Evolutionary conservation across 768 basidiomycete species (phyloP).

Genomic region (Termitomyces sp.): DNA sequence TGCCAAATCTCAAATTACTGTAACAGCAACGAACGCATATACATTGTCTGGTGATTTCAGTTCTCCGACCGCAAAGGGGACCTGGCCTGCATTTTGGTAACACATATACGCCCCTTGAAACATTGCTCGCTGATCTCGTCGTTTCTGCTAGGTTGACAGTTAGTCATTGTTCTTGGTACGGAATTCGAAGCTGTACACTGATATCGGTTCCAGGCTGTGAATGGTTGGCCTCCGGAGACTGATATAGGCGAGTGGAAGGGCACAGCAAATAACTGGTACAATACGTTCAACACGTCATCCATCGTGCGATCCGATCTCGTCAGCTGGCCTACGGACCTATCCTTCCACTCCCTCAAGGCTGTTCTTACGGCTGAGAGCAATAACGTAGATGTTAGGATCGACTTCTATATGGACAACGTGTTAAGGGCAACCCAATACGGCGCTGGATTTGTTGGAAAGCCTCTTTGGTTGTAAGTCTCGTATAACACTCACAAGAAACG

Average conservation of each 20-base stretch:
- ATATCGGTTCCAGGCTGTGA: constrained; percentile 25
- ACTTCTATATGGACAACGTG: constrained; percentile 36
- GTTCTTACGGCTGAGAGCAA: constrained; percentile 33
- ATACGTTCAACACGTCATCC: constrained; percentile 41
- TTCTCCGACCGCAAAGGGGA: constrained; percentile 31
- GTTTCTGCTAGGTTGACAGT: constrained; percentile 25
- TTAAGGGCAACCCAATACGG: constrained; percentile 33
- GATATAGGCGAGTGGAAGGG: constrained; percentile 45
- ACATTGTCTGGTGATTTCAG: constrained; percentile 39
- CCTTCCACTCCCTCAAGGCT: constrained; percentile 37
- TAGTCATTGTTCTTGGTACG: neutral
- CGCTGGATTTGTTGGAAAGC: constrained; percentile 32
- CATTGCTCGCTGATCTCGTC: neutral
- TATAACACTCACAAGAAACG: neutral
- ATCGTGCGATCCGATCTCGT: constrained; percentile 33
- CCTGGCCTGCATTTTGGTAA: constrained; percentile 43
- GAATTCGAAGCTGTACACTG: neutral
- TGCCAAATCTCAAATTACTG: constrained; percentile 36
- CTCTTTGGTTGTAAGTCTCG: constrained; percentile 34
- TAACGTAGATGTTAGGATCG: constrained; percentile 30
- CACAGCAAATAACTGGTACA: constrained; percentile 36
- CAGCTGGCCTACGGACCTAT: constrained; percentile 35
- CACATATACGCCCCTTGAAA: neutral
- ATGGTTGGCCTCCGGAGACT: constrained; percentile 37
- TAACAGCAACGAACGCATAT: constrained; percentile 28